phyloP scores from a whole-genome alignment of 768 basidiomycete species.

The Lanmaoa pseudosensibilis region DNA sequence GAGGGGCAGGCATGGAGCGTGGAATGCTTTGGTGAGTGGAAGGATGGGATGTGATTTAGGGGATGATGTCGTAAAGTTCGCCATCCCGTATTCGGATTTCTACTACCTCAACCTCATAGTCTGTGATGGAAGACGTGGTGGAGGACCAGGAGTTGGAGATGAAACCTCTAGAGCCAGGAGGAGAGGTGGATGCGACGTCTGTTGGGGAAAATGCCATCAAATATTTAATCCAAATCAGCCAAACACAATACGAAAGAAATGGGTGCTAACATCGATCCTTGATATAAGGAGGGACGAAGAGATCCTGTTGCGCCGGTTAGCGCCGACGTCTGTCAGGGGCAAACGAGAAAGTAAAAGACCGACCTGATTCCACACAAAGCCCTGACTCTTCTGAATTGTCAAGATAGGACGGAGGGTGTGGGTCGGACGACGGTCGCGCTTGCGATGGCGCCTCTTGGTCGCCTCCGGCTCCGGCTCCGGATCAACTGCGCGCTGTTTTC shows the following conservation, averaged over 20 bases:
- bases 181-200: slow-evolving; percentile 85
- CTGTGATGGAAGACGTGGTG: slow-evolving; percentile 62
- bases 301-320: slow-evolving; percentile 49
- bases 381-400: slow-evolving; percentile 84
- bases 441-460: slow-evolving; percentile 46
- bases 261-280: slow-evolving; percentile 90
- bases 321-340: not conserved
- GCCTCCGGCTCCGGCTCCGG: slow-evolving; percentile 50
- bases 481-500: slow-evolving; percentile 78
- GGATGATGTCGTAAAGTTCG: slow-evolving; percentile 77
- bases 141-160: slow-evolving; percentile 69
- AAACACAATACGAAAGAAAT: slow-evolving; percentile 16
- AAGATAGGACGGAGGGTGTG: slow-evolving; percentile 76
- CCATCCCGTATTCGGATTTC: slow-evolving; percentile 82
- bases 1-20: not conserved
- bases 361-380: slow-evolving; percentile 91
- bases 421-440: slow-evolving; percentile 55
- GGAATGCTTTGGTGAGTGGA: no score
- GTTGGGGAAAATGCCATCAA: not conserved
- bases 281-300: slow-evolving; percentile 86
- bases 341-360: slow-evolving; percentile 22
- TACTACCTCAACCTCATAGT: slow-evolving; percentile 85
- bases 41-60: slow-evolving; percentile 29
- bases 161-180: slow-evolving; percentile 66
- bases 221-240: slow-evolving; percentile 2